phyloP scores from a whole-genome alignment of 1,284 basidiomycete genomes.

The Apiotrichum brassicae region DNA sequence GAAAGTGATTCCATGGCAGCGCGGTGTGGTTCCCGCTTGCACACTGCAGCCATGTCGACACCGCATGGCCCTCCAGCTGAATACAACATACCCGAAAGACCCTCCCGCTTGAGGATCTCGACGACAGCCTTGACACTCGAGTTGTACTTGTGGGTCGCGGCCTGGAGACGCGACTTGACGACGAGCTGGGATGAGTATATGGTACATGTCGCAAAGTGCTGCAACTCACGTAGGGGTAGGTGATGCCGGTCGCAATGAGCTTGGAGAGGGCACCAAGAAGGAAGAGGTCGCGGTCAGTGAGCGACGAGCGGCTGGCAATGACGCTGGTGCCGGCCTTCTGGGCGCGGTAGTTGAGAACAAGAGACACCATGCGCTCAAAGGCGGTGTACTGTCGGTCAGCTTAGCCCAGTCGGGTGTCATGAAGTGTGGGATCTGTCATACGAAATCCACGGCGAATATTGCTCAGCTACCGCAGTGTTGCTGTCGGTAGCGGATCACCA shows the following conservation, averaged over 20 bases:
- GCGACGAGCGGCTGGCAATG: conserved; percentile 39
- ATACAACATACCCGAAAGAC: conserved; percentile 52
- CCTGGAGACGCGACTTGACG: conserved; percentile 48
- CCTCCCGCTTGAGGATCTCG: conserved; percentile 65
- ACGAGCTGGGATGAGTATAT: conserved; percentile 34
- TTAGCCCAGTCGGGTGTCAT: too few species aligned
- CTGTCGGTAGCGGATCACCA: too few species aligned
- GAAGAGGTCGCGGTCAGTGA: conserved; percentile 84
- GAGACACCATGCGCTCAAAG: conserved; percentile 63
- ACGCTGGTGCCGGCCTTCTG: conserved; percentile 49
- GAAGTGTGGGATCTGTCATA: too few species aligned
- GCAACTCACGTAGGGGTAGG: conserved; percentile 45
- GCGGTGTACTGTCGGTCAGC: conserved; percentile 58
- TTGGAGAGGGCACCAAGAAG: conserved; percentile 83
- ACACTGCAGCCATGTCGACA: too few species aligned
- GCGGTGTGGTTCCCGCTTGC: too few species aligned
- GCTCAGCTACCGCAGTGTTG: too few species aligned
- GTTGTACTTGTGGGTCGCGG: conserved; percentile 47
- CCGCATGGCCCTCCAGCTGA: too few species aligned
- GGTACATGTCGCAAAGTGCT: not conserved
- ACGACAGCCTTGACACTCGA: conserved; percentile 42
- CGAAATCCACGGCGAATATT: too few species aligned
- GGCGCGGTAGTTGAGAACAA: conserved; percentile 31
- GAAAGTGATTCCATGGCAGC: too few species aligned
- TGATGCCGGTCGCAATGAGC: conserved; percentile 51